Conservation (phyloP, 1,284 basidiomycete species). For the Heimioporus retisporus region DNA sequence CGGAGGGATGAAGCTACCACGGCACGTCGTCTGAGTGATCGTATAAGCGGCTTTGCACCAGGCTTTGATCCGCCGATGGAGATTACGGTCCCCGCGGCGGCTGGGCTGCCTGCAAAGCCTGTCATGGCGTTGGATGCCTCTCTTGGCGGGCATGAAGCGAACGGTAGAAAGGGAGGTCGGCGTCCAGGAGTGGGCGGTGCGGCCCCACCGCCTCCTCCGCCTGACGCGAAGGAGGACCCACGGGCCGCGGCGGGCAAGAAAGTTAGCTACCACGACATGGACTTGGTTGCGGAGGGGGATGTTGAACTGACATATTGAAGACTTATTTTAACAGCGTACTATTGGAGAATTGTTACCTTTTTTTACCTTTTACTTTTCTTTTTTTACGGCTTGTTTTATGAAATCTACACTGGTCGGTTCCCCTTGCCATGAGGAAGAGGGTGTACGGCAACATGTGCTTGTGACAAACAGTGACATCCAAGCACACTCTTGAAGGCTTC, state of each 20-base stretch:
- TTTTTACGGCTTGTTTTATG: slow-evolving; percentile 35
- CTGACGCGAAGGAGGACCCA: slow-evolving; percentile 90
- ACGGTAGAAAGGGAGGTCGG: slow-evolving; percentile 52
- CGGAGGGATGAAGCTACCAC: slow-evolving; percentile 68
- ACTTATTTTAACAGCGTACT: slow-evolving; percentile 40
- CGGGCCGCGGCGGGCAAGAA: slow-evolving; percentile 83
- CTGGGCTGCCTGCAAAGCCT: slow-evolving; percentile 83
- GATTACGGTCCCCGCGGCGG: slow-evolving; percentile 64
- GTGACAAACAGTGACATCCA: slow-evolving; percentile 43
- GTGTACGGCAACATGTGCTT: slow-evolving; percentile 26
- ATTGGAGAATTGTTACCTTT: slow-evolving; percentile 31
- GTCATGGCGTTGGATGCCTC: slow-evolving; percentile 69
- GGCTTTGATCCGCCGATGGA: slow-evolving; percentile 58
- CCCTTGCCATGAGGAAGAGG: slow-evolving; percentile 38
- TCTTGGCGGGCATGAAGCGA: slow-evolving; percentile 45
- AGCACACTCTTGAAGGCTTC: slow-evolving; percentile 26
- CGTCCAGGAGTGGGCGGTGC: slow-evolving; percentile 49
- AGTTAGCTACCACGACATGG: slow-evolving; percentile 91
- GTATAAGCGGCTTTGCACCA: slow-evolving; percentile 77
- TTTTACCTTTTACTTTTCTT: slow-evolving; percentile 5
- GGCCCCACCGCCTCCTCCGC: slow-evolving; percentile 79
- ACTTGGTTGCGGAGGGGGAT: slow-evolving; percentile 88
- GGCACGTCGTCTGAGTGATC: slow-evolving; percentile 75
- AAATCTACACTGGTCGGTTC: slow-evolving; percentile 35
- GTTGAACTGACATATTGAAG: slow-evolving; percentile 80